Base-by-base conservation (phyloP, 1,139 yeast genomes). In the Wickerhamomyces sp. region DNA sequence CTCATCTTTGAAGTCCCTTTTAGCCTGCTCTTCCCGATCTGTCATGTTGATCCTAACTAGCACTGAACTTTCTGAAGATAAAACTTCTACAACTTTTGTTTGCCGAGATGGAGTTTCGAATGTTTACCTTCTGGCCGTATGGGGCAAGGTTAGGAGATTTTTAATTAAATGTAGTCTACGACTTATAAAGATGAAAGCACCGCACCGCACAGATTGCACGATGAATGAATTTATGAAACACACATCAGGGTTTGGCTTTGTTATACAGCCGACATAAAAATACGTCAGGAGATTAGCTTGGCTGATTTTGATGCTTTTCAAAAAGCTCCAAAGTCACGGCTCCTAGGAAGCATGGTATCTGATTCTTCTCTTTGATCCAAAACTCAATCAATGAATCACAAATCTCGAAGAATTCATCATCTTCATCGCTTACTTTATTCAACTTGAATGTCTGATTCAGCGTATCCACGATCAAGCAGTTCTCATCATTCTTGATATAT, bases 261-360 rank as follows among this genome's bases (percentile, higher is more conserved):
- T 18, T 18, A 18, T 18, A 18, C 23, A 4, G 23, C 23, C 23
- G 23, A 18, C 23, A 18, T 18, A 5, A 18, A 18, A n/a, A n/a
- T n/a, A n/a, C n/a, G n/a, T 18, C 23, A 18, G 23, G 23, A 18
- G 23, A 5, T 18, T 18, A 18, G 23, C 23, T 18, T 18, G 23
- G 23, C 23, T 18, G 23, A 15, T 23, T 18, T 13, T 35, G 15
- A 18, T 38, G 29, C 35, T 46, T 40, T 36, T 57, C 83, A 64
- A 79, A 81, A 27, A 87, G 65, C 55, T 78, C 83, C 47, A 89
- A 67, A 44, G 81, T 86, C 51, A 89, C 68, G 0, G 94, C 90
- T 46, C 94, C 83, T 46, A 90, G 67, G 57, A 89, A 84, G 55
- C 95, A 85, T 0, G 95, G 88, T 27, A 88, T 78, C 55, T 87